Evolutionary conservation across 306 rosid genomes (phyloP).

Genomic region (Rubus parviflorus): DNA sequence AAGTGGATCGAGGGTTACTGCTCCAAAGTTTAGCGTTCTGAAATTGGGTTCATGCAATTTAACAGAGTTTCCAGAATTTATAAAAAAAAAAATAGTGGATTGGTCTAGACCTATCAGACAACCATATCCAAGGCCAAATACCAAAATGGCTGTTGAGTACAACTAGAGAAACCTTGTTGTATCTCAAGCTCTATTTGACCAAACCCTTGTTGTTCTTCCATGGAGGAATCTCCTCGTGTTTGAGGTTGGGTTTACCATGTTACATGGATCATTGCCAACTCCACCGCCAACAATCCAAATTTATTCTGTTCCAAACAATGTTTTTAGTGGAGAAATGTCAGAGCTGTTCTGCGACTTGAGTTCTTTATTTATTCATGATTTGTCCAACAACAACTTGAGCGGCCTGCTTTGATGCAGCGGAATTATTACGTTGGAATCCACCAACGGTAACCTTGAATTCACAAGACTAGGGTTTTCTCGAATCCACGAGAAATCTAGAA

Average conservation of each 20-base stretch:
- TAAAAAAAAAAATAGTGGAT: conserved; percentile 15
- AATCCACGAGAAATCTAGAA: too few species aligned
- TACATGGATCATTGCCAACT: conserved; percentile 21
- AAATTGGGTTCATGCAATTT: conserved; percentile 18
- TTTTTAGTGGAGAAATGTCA: not conserved
- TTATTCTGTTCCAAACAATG: not conserved
- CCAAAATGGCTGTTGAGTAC: conserved; percentile 32
- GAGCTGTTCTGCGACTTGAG: not conserved
- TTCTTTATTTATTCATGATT: not conserved
- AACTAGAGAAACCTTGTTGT: conserved; percentile 18
- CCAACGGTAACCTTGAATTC: too few species aligned
- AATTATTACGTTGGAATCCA: too few species aligned
- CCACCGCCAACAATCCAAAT: not conserved
- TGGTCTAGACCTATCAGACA: conserved; percentile 19
- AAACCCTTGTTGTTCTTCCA: not conserved
- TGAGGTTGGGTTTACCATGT: not conserved
- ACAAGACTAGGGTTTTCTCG: too few species aligned
- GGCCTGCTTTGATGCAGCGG: too few species aligned
- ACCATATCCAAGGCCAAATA: conserved; percentile 33
- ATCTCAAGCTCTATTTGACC: conserved; percentile 2
- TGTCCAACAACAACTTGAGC: not conserved
- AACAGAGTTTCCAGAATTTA: conserved; percentile 23
- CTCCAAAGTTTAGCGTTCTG: not conserved
- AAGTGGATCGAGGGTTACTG: not conserved
- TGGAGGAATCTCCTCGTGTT: not conserved